phyloP scores from a whole-genome alignment of 129 eudicot species.

The sunflower (Helianthus annuus) region DNA sequence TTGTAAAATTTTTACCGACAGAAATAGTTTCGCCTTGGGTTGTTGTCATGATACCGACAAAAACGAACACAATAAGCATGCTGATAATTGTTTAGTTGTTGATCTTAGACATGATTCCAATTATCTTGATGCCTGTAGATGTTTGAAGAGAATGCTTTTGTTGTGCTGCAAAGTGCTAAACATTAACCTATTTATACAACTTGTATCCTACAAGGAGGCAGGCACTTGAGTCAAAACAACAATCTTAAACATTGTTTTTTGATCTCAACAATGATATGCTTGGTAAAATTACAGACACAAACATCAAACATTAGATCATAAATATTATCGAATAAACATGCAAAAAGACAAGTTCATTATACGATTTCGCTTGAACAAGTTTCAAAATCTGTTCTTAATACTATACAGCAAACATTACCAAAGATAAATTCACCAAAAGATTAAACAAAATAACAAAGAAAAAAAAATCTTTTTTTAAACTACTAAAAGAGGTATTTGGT shows the following conservation, averaged over 20 bases:
- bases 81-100: conserved; percentile 1
- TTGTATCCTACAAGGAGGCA: neutral
- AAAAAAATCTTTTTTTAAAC: no score
- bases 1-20: neutral
- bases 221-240: conserved; percentile 5
- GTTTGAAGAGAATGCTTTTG: neutral
- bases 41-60: conserved; percentile 17
- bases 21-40: neutral
- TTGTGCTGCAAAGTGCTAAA: neutral
- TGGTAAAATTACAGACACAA: no score
- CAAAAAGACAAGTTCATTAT: no score
- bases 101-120: conserved; percentile 16
- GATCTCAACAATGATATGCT: no score
- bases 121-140: neutral
- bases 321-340: no score
- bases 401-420: no score
- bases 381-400: no score
- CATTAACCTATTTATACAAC: conserved; percentile 7
- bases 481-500: no score
- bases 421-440: no score
- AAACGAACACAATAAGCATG: conserved; percentile 11
- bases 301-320: no score
- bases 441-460: no score
- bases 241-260: neutral
- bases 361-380: no score